A percentile compares a stretch with the other conserved stretches of the same genome.
Conservation (phyloP, 257 asterid genomes). For the Paulownia fortunei region DNA sequence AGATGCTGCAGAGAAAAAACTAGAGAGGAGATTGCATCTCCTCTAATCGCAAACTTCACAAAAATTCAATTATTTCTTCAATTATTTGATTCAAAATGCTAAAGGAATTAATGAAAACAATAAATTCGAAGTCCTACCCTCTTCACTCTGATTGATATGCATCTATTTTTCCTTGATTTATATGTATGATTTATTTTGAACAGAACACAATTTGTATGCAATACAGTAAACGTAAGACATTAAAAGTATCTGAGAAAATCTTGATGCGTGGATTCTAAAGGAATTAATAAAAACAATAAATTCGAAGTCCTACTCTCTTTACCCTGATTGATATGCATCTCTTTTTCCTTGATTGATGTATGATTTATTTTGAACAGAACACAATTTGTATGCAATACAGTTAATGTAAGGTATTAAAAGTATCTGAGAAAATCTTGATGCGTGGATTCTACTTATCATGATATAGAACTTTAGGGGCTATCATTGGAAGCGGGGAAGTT, state of each 20-base stretch:
- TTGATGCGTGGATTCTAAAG: no score
- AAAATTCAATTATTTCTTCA: not conserved
- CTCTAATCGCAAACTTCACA: conserved; percentile 2
- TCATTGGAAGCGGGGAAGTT: not conserved
- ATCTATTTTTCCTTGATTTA: not conserved
- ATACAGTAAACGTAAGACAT: not conserved
- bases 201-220: not conserved
- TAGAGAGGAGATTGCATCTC: not conserved
- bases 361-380: not conserved
- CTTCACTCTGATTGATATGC: not conserved
- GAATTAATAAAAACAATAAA: not conserved
- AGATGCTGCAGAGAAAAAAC: conserved; percentile 13
- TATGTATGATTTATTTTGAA: not conserved
- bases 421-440: not conserved
- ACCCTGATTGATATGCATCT: not conserved
- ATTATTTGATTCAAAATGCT: conserved; percentile 12
- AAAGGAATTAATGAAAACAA: not conserved
- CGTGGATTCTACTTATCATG: not conserved
- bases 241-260: not conserved
- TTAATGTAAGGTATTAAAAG: not conserved
- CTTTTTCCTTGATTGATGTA: not conserved
- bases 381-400: not conserved
- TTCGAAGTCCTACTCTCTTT: not conserved
- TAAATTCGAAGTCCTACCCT: not conserved
- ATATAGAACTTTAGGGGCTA: conserved; percentile 8